phyloP scores from a whole-genome alignment of 352 stramenopile genomes.

The Hyaloperonospora arabidopsidis region DNA sequence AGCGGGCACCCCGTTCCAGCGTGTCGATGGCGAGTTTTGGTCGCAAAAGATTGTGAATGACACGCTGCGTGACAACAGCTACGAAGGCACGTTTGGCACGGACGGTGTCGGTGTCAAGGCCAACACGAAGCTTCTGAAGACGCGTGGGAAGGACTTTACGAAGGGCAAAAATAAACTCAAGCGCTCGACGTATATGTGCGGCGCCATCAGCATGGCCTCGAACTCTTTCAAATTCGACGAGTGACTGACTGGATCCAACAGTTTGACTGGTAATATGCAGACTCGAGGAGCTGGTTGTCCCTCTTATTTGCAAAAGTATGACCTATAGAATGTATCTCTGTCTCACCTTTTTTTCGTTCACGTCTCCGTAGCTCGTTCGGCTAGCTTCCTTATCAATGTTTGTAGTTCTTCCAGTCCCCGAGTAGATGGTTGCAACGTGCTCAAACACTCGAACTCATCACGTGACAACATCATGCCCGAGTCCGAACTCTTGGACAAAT shows the following conservation, averaged over 20 bases:
- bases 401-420: constrained; percentile 35
- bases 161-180: constrained; percentile 99
- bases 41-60: constrained; percentile 86
- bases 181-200: constrained; percentile 92
- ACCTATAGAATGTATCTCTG: constrained; percentile 39
- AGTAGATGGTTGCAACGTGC: constrained; percentile 41
- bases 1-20: constrained; percentile 93
- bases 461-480: constrained; percentile 3
- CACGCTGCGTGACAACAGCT: constrained; percentile 97
- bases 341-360: constrained; percentile 8
- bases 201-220: constrained; percentile 88
- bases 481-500: constrained; percentile 21
- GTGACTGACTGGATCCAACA: constrained; percentile 20
- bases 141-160: constrained; percentile 98
- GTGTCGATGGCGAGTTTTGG: constrained; percentile 96
- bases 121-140: constrained; percentile 95
- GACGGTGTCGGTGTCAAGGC: constrained; percentile 95
- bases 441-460: constrained; percentile 24
- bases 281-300: constrained; percentile 1
- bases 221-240: constrained; percentile 92
- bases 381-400: constrained; percentile 18
- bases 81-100: constrained; percentile 94
- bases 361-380: background rate
- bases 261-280: constrained; percentile 5
- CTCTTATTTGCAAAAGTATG: constrained; percentile 27